Evolutionary conservation across 1,284 basidiomycete genomes (phyloP).

Genomic region (Trichosporon ovoides): DNA sequence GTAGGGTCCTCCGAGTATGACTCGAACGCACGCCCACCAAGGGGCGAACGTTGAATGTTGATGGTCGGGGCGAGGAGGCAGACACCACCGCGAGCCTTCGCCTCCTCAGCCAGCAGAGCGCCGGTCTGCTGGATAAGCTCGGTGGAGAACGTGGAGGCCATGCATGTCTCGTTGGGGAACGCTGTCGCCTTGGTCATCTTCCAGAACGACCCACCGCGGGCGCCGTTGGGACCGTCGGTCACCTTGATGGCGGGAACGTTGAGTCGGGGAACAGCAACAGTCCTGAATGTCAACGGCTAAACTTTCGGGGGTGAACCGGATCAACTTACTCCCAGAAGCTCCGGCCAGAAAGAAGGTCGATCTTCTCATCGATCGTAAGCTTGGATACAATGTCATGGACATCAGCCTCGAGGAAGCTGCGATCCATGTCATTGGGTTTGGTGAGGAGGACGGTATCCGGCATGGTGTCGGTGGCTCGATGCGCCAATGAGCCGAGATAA

Average conservation of each 20-base stretch:
- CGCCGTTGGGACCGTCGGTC: slow-evolving; percentile 32
- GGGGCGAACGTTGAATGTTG: slow-evolving; percentile 71
- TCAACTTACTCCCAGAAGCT: slow-evolving; percentile 40
- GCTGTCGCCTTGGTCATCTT: slow-evolving; percentile 55
- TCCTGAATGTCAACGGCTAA: slow-evolving; percentile 24
- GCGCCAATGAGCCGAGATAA: too few species aligned
- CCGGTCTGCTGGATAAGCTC: slow-evolving; percentile 63
- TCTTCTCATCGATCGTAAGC: slow-evolving; percentile 32
- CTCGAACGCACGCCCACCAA: slow-evolving; percentile 58
- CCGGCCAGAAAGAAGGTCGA: slow-evolving; percentile 30
- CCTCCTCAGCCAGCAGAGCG: slow-evolving; percentile 59
- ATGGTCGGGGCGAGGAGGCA: slow-evolving; percentile 67
- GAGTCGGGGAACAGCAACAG: slow-evolving; percentile 33
- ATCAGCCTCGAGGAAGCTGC: slow-evolving; percentile 15
- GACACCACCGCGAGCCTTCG: slow-evolving; percentile 63
- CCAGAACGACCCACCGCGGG: slow-evolving; percentile 27
- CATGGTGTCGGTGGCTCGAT: neutral
- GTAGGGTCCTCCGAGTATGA: slow-evolving; percentile 76
- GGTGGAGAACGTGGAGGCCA: slow-evolving; percentile 48
- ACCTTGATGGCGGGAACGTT: slow-evolving; percentile 37
- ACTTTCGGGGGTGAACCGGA: neutral
- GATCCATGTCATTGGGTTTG: slow-evolving; percentile 17
- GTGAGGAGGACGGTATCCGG: slow-evolving; percentile 13
- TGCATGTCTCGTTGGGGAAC: slow-evolving; percentile 60
- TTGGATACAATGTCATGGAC: slow-evolving; percentile 12